These are phyloP conservation scores for Ophiocytium majus DNA, from an alignment of 352 stramenopile genomes.

Conservation along the genomic window DNA sequence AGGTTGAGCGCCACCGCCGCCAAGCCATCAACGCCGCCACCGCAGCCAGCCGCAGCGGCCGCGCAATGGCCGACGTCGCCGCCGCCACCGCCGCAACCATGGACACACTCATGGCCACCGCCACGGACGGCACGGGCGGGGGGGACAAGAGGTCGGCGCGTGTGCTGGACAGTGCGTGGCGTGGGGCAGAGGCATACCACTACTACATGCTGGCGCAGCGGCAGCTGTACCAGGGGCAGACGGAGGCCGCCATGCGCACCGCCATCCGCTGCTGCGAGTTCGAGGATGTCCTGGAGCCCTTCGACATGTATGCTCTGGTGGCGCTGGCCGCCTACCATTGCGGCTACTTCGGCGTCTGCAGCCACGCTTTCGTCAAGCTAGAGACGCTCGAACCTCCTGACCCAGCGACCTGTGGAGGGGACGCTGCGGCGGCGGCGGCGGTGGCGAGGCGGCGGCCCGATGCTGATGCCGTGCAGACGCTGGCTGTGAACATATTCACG, in stretches of 20 bases:
- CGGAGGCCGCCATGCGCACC: conserved; percentile 76
- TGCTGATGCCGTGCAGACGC: conserved; percentile 42
- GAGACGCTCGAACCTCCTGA: conserved; percentile 66
- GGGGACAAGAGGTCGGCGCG: conserved; percentile 39
- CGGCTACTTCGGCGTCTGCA: conserved; percentile 82
- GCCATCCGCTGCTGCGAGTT: conserved; percentile 75
- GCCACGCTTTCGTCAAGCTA: conserved; percentile 82
- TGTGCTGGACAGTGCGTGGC: conserved; percentile 82
- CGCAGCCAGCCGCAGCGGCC: background rate
- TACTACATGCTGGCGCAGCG: conserved; percentile 84
- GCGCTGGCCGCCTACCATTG: conserved; percentile 83
- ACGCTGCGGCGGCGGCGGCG: background rate
- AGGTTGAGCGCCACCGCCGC: conserved; percentile 84
- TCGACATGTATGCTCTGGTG: conserved; percentile 87
- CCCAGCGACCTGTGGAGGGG: background rate
- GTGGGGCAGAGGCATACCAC: conserved; percentile 86
- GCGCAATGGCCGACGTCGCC: conserved; percentile 61
- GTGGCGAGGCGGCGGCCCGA: background rate
- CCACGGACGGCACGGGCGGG: conserved; percentile 58
- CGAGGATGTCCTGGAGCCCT: conserved; percentile 82
- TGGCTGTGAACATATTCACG: conserved; percentile 71
- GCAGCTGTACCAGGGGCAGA: conserved; percentile 77
- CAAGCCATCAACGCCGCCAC: conserved; percentile 66
- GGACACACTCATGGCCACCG: conserved; percentile 75
- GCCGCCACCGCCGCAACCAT: conserved; percentile 81